These are phyloP conservation scores for Xerocomus tenax DNA, from an alignment of 1,284 basidiomycete species.

Conservation along the genomic window DNA sequence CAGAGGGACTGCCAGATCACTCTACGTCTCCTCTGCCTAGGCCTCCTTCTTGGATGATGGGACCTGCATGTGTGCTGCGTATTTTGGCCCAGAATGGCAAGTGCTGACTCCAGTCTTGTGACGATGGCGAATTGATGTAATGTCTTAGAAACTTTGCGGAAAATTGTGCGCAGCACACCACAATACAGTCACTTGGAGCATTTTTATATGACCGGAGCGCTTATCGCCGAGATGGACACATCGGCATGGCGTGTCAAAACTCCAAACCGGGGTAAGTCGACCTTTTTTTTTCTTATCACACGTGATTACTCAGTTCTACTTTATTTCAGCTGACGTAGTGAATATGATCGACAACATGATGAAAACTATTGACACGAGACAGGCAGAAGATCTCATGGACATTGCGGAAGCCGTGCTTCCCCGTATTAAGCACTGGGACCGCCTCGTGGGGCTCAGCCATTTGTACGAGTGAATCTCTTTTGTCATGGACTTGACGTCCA, in stretches of 20 bases:
- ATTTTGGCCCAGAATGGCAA: slow-evolving; percentile 9
- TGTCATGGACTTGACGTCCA: not conserved
- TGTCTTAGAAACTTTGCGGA: slow-evolving; percentile 14
- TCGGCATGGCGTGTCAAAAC: slow-evolving; percentile 13
- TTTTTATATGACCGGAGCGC: slow-evolving; percentile 15
- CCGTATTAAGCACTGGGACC: slow-evolving; percentile 12
- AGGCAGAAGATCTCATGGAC: slow-evolving; percentile 18
- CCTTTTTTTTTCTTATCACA: not conserved
- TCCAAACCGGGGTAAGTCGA: slow-evolving; percentile 16
- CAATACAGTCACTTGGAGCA: slow-evolving; percentile 19
- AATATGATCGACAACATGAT: slow-evolving; percentile 24
- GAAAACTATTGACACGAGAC: slow-evolving; percentile 20
- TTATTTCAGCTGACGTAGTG: slow-evolving; percentile 16
- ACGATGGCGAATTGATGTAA: not conserved
- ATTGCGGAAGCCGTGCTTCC: slow-evolving; percentile 15
- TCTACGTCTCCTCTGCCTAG: not conserved
- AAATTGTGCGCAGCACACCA: not conserved
- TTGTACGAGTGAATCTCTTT: not conserved
- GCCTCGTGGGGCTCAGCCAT: not conserved
- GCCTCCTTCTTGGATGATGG: slow-evolving; percentile 12
- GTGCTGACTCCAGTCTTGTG: not conserved
- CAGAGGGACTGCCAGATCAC: no score
- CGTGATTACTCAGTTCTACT: no score
- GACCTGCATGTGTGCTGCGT: slow-evolving; percentile 13
- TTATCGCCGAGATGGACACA: slow-evolving; percentile 17